Conservation (phyloP, 495 filamentous ascomycete genomes). For the Polyplosphaeria fusca region DNA sequence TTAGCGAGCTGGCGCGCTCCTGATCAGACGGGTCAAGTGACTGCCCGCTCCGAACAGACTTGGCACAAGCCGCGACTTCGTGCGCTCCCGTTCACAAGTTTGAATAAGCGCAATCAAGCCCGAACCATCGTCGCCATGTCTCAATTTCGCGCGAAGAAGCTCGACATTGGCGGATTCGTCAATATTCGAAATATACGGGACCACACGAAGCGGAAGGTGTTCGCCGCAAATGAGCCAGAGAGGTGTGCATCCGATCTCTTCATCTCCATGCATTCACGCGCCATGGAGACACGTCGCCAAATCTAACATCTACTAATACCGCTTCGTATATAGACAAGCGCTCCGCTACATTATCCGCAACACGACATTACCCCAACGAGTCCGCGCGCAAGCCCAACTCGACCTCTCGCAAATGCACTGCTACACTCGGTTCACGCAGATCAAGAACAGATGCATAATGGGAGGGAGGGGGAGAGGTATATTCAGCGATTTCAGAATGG, state of each 20-base stretch:
- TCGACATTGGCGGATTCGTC: conserved; percentile 80
- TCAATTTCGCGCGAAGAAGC: conserved; percentile 78
- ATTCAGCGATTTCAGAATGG: conserved; percentile 83
- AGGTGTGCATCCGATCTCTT: conserved; percentile 53
- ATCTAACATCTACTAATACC: neutral
- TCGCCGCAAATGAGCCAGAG: conserved; percentile 77
- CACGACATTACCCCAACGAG: conserved; percentile 74
- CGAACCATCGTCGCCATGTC: conserved; percentile 54
- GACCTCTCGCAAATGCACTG: conserved; percentile 90
- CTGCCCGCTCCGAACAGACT: neutral
- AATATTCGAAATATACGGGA: conserved; percentile 84
- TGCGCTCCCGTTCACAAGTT: neutral
- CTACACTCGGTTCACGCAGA: conserved; percentile 90
- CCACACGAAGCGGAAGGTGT: conserved; percentile 91
- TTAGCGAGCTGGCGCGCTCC: no score
- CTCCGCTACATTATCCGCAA: conserved; percentile 93
- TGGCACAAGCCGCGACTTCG: neutral
- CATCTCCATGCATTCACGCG: neutral
- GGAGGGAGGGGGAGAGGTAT: conserved; percentile 84
- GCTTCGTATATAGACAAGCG: conserved; percentile 67
- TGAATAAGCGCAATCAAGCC: neutral
- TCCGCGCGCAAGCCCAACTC: conserved; percentile 84
- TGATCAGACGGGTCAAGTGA: no score
- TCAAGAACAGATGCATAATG: conserved; percentile 86
- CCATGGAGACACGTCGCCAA: neutral